Conservation (phyloP, 1,284 basidiomycete genomes). For the Apiotrichum sp. region DNA sequence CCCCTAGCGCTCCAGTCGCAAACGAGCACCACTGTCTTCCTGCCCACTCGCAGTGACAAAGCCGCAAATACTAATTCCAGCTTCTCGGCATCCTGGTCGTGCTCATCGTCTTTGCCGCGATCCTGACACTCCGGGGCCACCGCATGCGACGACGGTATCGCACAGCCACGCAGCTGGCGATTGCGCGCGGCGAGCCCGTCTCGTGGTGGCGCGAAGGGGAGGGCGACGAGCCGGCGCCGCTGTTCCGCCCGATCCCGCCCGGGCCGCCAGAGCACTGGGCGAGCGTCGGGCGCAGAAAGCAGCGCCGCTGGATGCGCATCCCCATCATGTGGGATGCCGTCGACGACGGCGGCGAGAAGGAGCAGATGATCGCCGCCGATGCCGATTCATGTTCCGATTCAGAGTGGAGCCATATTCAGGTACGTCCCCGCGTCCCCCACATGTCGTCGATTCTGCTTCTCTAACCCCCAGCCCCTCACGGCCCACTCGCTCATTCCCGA, state of each 20-base stretch:
- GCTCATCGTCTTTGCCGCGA: constrained; percentile 28
- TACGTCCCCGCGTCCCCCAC: constrained; percentile 19
- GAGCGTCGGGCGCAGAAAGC: background rate
- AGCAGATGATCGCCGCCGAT: background rate
- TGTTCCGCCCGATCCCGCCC: background rate
- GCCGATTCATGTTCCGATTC: too few relatives aligned
- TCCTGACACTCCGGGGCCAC: constrained; percentile 27
- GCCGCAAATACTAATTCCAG: constrained; percentile 12
- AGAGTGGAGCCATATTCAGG: background rate
- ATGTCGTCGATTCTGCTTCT: constrained; percentile 23
- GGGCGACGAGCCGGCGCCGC: background rate
- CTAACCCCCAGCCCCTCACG: constrained; percentile 11
- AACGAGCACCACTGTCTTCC: too few relatives aligned
- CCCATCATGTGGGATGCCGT: constrained; percentile 22
- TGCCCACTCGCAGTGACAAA: too few relatives aligned
- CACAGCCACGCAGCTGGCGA: constrained; percentile 32
- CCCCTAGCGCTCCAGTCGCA: too few relatives aligned
- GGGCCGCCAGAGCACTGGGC: constrained; percentile 1
- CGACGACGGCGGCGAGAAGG: background rate
- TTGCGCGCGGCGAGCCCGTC: constrained; percentile 34
- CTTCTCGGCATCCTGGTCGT: constrained; percentile 39
- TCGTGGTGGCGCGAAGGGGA: constrained; percentile 4
- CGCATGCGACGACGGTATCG: constrained; percentile 35
- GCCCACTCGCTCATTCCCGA: constrained; percentile 7
- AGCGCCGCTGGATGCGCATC: constrained; percentile 23